A percentile compares a stretch with the other conserved stretches of the same genome.
These are phyloP conservation scores for Dendrostoma leiphaemia DNA, from an alignment of 2,329 filamentous ascomycete genomes.

Conservation along the genomic window DNA sequence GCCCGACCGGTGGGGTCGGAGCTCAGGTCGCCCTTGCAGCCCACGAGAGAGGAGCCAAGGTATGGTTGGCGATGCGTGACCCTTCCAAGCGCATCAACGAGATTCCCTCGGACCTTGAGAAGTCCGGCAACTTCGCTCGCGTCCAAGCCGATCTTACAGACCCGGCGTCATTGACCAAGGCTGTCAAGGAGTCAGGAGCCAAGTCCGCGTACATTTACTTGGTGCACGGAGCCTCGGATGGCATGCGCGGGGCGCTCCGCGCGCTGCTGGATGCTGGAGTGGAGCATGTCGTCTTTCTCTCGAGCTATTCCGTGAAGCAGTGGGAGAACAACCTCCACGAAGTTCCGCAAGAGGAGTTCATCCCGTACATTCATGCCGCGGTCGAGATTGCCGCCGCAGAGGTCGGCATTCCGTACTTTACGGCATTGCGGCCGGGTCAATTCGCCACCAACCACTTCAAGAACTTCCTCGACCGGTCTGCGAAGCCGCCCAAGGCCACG, in stretches of 20 bases:
- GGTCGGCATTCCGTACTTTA: slow-evolving; percentile 33
- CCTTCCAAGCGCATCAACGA: slow-evolving; percentile 37
- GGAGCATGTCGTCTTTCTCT: slow-evolving; percentile 42
- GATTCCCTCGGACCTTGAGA: slow-evolving; percentile 14
- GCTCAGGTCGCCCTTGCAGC: slow-evolving; percentile 38
- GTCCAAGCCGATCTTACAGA: slow-evolving; percentile 40
- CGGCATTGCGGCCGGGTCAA: slow-evolving; percentile 38
- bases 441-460: slow-evolving; percentile 42
- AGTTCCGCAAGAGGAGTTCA: slow-evolving; percentile 28
- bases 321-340: slow-evolving; percentile 23
- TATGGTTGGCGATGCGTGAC: slow-evolving; percentile 19
- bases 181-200: slow-evolving; percentile 40
- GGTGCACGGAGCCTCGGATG: slow-evolving; percentile 29
- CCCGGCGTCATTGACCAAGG: slow-evolving; percentile 36
- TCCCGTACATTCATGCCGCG: slow-evolving; percentile 40
- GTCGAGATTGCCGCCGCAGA: slow-evolving; percentile 42
- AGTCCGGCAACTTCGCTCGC: slow-evolving; percentile 17
- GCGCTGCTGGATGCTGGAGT: slow-evolving; percentile 45
- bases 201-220: slow-evolving; percentile 48
- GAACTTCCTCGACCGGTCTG: not conserved
- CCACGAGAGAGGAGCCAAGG: slow-evolving; percentile 37
- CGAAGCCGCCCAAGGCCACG: slow-evolving; percentile 23
- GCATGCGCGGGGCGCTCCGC: slow-evolving; percentile 37
- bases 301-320: slow-evolving; percentile 33
- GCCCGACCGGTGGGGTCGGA: slow-evolving; percentile 46